Base-by-base conservation (phyloP, 148 eudicot species). In the Chenopodium berlandieri region DNA sequence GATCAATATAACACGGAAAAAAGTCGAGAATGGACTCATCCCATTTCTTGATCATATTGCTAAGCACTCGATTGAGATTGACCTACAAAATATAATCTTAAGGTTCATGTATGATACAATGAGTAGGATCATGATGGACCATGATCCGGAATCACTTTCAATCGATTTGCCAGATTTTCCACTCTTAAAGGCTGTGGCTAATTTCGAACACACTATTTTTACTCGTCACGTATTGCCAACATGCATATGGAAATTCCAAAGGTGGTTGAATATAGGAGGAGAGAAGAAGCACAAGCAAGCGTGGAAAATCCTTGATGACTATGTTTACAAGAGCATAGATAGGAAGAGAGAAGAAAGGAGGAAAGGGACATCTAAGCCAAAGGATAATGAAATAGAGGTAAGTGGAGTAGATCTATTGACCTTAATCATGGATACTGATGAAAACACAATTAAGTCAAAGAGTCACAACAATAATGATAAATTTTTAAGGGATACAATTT, bases 231-330 rank as follows among this genome's bases (percentile, higher is more conserved):
- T 81, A 17, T 0, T 88, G 31, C 93, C 95, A 0, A 52, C 77
- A 4, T 47, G 31, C 25, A 7, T 91, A 14, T 88, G 95, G 94
- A 91, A 85, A 86, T 13, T 91, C 13, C 77, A 58, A 47, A 89
- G 85, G 71, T 82, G 89, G 91, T 84, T 89, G 13, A 74, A 80
- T n/a, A 63, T 90, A 31, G 95, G 95, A 19, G 93, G 89, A 68
- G 81, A 79, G 78, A 83, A 72, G 66, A 37, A 37, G 44, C 9
- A 80, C 52, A 81, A 60, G 0, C 12, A 88, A 4, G 87, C 83
- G 4, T 44, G 85, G 75, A 40, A 75, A 75, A 77, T 71, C 9
- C 19, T 85, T 27, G 91, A 89, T 60, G 52, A 63, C 58, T 79
- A 83, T 31, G 77, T 84, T 16, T 75, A 69, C 10, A 31, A 65